Percentiles rank a stretch among this genome's conserved stretches.
phyloP scores from a whole-genome alignment of 2,329 filamentous ascomycete genomes.

The Penicillium expansum region DNA sequence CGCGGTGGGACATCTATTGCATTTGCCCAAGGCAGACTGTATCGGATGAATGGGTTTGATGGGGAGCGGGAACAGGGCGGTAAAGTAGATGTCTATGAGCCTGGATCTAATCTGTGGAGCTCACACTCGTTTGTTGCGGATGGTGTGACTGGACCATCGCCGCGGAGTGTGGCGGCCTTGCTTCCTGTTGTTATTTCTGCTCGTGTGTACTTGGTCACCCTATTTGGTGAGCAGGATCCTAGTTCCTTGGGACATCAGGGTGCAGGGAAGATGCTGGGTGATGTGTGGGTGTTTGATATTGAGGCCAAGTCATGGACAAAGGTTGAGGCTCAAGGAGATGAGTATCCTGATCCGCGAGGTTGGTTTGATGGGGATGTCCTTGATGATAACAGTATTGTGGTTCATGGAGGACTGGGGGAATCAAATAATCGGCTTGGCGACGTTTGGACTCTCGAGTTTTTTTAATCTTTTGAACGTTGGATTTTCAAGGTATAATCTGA shows the following conservation, averaged over 20 bases:
- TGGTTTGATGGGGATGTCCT: slow-evolving; percentile 55
- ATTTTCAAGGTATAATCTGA: not conserved
- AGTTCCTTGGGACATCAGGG: slow-evolving; percentile 54
- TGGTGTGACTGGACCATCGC: slow-evolving; percentile 45
- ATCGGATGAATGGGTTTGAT: slow-evolving; percentile 78
- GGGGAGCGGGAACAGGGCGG: slow-evolving; percentile 68
- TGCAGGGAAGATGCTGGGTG: slow-evolving; percentile 55
- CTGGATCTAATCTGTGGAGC: slow-evolving; percentile 41
- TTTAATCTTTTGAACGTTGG: not conserved
- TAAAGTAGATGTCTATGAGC: slow-evolving; percentile 61
- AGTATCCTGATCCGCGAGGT: slow-evolving; percentile 45
- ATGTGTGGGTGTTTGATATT: slow-evolving; percentile 51
- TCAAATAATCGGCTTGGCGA: slow-evolving; percentile 53
- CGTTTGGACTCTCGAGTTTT: slow-evolving; percentile 46
- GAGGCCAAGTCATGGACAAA: slow-evolving; percentile 34
- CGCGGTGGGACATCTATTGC: slow-evolving; percentile 68
- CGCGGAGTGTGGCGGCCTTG: slow-evolving; percentile 52
- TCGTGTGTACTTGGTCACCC: slow-evolving; percentile 45
- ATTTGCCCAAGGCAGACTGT: slow-evolving; percentile 63
- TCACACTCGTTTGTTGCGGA: slow-evolving; percentile 36
- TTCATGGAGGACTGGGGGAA: slow-evolving; percentile 54
- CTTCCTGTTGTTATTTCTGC: slow-evolving; percentile 41
- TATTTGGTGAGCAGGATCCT: slow-evolving; percentile 56
- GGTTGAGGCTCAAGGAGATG: slow-evolving; percentile 24
- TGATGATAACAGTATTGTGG: slow-evolving; percentile 36